These are phyloP conservation scores for Phytopythium oedochilum DNA, from an alignment of 352 stramenopile species.

Conservation along the genomic window DNA sequence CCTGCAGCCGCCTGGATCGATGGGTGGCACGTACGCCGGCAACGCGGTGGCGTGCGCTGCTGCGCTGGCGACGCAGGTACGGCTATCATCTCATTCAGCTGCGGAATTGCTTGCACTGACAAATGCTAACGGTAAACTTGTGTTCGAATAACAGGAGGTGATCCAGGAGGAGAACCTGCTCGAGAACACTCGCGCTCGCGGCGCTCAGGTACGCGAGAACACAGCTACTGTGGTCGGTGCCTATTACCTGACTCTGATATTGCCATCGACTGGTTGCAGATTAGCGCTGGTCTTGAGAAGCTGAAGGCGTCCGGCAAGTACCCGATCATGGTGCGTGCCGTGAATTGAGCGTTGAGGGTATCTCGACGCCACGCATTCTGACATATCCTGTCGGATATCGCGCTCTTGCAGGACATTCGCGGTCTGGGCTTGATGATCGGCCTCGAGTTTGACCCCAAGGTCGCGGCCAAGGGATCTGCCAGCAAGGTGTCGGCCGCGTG, in stretches of 20 bases:
- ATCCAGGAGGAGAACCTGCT: conserved; percentile 89
- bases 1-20: conserved; percentile 78
- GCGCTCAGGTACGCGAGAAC: conserved; percentile 28
- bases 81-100: neutral
- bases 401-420: conserved; percentile 62
- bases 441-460: conserved; percentile 83
- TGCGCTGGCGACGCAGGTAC: conserved; percentile 65
- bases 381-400: neutral
- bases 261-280: conserved; percentile 6
- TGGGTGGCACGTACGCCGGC: conserved; percentile 92
- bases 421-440: conserved; percentile 92
- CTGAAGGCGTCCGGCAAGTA: conserved; percentile 75
- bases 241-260: too few relatives aligned
- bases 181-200: conserved; percentile 72
- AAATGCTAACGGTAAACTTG: neutral
- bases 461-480: conserved; percentile 54
- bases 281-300: conserved; percentile 65
- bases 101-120: too few relatives aligned
- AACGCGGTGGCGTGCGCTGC: conserved; percentile 91
- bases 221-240: neutral
- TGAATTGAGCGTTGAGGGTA: neutral
- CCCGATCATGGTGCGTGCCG: conserved; percentile 31
- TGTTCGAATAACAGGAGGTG: conserved; percentile 38
- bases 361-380: neutral
- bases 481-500: conserved; percentile 75